A percentile compares a stretch with the other conserved stretches of the same genome.
Evolutionary conservation across 352 stramenopile species (phyloP).

Genomic region (Phytophthora idaei): DNA sequence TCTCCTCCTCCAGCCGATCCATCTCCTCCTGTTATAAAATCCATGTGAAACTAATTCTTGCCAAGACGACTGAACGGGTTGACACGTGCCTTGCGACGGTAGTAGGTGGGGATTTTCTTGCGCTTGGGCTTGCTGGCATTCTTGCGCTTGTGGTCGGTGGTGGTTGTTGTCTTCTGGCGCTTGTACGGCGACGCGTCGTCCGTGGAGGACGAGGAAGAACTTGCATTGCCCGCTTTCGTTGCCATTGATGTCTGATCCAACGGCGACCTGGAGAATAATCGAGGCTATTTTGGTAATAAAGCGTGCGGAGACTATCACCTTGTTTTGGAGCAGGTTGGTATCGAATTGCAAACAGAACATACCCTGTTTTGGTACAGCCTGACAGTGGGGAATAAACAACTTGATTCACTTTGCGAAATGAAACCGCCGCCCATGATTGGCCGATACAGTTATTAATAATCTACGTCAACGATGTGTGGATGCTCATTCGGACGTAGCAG

Average conservation of each 20-base stretch:
- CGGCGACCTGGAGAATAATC: slow-evolving; percentile 8
- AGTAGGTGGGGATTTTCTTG: slow-evolving; percentile 41
- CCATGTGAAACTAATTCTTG: background rate
- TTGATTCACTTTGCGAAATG: background rate
- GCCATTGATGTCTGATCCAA: slow-evolving; percentile 7
- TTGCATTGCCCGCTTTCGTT: background rate
- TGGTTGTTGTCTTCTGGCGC: slow-evolving; percentile 6
- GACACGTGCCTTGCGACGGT: slow-evolving; percentile 31
- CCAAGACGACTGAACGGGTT: background rate
- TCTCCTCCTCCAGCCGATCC: slow-evolving; percentile 28
- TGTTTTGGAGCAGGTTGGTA: slow-evolving; percentile 1
- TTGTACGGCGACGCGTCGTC: slow-evolving; percentile 8
- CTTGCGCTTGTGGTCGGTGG: slow-evolving; percentile 8
- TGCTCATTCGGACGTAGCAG: too few species aligned
- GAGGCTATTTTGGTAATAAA: background rate
- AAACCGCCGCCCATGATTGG: too few species aligned
- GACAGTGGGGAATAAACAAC: background rate
- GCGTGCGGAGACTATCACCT: slow-evolving; percentile 4
- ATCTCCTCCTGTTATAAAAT: slow-evolving; percentile 25
- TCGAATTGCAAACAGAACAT: background rate
- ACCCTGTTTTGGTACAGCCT: background rate
- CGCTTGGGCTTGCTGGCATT: slow-evolving; percentile 21
- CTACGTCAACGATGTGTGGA: too few species aligned
- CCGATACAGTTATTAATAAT: too few species aligned
- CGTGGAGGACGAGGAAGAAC: slow-evolving; percentile 7